Conservation (phyloP, 768 basidiomycete species). For the Rossbeevera mucosa region DNA sequence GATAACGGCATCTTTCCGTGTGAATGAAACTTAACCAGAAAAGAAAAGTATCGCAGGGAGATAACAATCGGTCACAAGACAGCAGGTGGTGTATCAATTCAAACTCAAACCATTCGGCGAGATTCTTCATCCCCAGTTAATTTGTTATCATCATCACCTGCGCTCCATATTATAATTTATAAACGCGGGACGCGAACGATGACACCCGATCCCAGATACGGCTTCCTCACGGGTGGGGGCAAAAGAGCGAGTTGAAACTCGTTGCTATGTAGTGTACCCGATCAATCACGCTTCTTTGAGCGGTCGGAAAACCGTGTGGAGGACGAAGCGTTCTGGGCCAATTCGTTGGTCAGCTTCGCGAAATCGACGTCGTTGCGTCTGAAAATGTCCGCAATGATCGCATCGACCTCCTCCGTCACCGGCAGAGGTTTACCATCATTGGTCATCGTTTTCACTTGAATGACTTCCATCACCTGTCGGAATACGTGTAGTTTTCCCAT, state of each 20-base stretch:
- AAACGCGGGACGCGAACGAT: neutral
- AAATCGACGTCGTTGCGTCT: constrained; percentile 30
- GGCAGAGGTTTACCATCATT: constrained; percentile 19
- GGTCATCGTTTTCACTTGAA: constrained; percentile 29
- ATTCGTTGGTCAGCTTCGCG: constrained; percentile 24
- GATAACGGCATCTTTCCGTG: constrained; percentile 5
- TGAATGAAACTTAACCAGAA: constrained; percentile 4
- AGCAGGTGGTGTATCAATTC: neutral
- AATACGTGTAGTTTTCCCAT: constrained; percentile 32
- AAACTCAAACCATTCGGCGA: neutral
- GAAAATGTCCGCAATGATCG: constrained; percentile 31
- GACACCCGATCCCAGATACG: neutral
- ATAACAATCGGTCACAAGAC: constrained; percentile 11
- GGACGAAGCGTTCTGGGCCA: constrained; percentile 16
- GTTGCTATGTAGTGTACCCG: neutral
- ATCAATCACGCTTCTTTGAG: constrained; percentile 30
- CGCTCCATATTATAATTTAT: neutral
- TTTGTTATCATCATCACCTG: neutral
- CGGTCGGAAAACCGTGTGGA: constrained; percentile 19
- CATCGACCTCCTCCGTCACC: constrained; percentile 29
- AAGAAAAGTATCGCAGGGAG: neutral
- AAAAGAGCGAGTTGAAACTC: neutral
- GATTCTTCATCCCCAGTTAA: neutral
- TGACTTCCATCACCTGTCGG: constrained; percentile 31
- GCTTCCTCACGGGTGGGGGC: neutral